Conservation (phyloP, 1,139 yeast genomes). For the Insectozyma bohioensis region DNA sequence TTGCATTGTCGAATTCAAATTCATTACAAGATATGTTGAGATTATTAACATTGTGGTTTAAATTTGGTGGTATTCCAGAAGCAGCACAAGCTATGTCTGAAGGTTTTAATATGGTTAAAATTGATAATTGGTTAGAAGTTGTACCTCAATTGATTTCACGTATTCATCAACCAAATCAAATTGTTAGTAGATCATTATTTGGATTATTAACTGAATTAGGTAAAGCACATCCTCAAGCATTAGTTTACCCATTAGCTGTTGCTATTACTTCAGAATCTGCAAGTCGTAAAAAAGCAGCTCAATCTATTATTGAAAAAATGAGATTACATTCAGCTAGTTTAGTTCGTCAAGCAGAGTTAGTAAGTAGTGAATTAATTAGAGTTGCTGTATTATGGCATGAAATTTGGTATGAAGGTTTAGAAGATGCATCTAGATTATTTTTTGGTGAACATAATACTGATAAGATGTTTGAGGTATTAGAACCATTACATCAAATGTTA, state of each 20-base stretch:
- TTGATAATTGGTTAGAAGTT: slow-evolving; percentile 94
- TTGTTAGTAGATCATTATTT: slow-evolving; percentile 76
- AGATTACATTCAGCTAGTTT: slow-evolving; percentile 78
- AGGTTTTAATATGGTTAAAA: slow-evolving; percentile 85
- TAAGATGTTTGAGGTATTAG: slow-evolving; percentile 88
- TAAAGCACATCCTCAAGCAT: slow-evolving; percentile 94
- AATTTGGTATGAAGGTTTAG: slow-evolving; percentile 96
- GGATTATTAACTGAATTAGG: slow-evolving; percentile 86
- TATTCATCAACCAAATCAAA: slow-evolving; percentile 90
- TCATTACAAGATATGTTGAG: slow-evolving; percentile 92
- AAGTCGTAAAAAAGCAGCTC: slow-evolving; percentile 87
- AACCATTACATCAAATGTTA: slow-evolving; percentile 81
- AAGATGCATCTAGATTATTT: slow-evolving; percentile 91
- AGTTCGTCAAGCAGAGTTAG: slow-evolving; percentile 91
- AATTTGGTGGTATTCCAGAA: slow-evolving; percentile 89
- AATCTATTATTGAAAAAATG: slow-evolving; percentile 89
- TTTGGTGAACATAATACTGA: slow-evolving; percentile 95
- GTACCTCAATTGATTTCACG: slow-evolving; percentile 94
- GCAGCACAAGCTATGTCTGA: slow-evolving; percentile 90
- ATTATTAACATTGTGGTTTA: slow-evolving; percentile 89
- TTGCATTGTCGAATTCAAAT: slow-evolving; percentile 80
- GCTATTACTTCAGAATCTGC: slow-evolving; percentile 93
- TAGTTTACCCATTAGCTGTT: slow-evolving; percentile 92
- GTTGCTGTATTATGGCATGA: slow-evolving; percentile 98
- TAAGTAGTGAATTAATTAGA: slow-evolving; percentile 89